Base-by-base conservation (phyloP, 352 stramenopile genomes). In the Phytopythium vexans region DNA sequence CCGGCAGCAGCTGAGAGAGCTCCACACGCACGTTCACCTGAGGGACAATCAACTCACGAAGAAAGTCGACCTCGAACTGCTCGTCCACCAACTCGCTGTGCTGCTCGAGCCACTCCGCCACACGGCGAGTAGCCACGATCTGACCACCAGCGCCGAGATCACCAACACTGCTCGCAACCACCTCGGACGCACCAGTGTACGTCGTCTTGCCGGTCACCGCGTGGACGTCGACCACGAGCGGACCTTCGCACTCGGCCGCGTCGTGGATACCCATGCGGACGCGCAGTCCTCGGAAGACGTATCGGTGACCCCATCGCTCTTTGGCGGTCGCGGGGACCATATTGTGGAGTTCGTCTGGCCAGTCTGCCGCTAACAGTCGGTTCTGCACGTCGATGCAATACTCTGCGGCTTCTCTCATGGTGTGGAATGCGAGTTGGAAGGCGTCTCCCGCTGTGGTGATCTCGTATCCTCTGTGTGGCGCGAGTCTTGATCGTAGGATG, bases 381-480 rank as follows among this genome's bases (percentile, higher is more conserved):
- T 85, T 56, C 62, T 93, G 83, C 10, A 89, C 66, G 35, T 66
- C 70, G 32, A 90, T 52, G 45, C 77, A 89, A 60, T 65, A 94
- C 12, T 42, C 64, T 31, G 92, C 77, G 15, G 83, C 81, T 44
- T 90, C 78, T 10, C 64, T 63, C 34, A 92, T 66, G 14, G 41
- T 70, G 60, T 90, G 76, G 63, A 94, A 94, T 31, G 77, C 81
- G 15, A 94, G 60, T 57, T 94, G 77, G 55, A 94, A 94, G 12
- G 83, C 76, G 53, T 93, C 83, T 12, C 83, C 83, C 9, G 57
- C 64, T 3, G 81, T 94, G 8, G 81, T 89, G 58, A 94, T 91
- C 58, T 94, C 83, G 63, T 94, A 94, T 40, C 81, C 82, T 35
- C 76, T 68, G 52, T 72, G 89, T 6, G 52, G 60, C 14, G 70